Conservation (phyloP, 1,139 yeast genomes). For the Pichia sp. region DNA sequence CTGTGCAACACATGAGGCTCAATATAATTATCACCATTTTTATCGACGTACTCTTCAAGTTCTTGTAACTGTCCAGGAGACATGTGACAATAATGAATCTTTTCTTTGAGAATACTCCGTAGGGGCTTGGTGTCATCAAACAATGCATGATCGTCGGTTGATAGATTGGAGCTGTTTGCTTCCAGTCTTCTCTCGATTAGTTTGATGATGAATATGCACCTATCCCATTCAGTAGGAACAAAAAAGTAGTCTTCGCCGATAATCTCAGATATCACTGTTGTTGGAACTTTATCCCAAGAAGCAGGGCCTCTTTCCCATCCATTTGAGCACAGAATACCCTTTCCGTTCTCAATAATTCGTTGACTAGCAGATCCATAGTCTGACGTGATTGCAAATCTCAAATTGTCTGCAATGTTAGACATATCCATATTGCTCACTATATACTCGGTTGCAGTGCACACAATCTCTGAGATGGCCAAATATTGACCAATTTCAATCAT, state of each 20-base stretch:
- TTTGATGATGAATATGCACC: slow-evolving; percentile 38
- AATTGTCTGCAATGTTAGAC: slow-evolving; percentile 30
- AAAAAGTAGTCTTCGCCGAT: slow-evolving; percentile 43
- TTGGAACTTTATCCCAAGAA: slow-evolving; percentile 42
- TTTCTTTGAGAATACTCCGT: slow-evolving; percentile 30
- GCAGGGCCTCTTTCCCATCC: slow-evolving; percentile 39
- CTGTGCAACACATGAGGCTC: slow-evolving; percentile 32
- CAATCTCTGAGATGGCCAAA: slow-evolving; percentile 37
- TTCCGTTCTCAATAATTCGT: slow-evolving; percentile 37
- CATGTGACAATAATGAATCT: slow-evolving; percentile 40
- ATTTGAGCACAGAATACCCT: slow-evolving; percentile 37
- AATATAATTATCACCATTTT: slow-evolving; percentile 30
- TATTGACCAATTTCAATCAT: slow-evolving; percentile 42
- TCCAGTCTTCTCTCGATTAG: slow-evolving; percentile 30
- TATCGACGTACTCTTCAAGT: slow-evolving; percentile 33
- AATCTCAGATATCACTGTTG: slow-evolving; percentile 34
- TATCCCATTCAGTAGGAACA: slow-evolving; percentile 46
- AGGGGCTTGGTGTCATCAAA: slow-evolving; percentile 19
- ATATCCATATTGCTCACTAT: slow-evolving; percentile 31
- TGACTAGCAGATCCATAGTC: slow-evolving; percentile 41
- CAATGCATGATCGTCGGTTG: too few relatives aligned
- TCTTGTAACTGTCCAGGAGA: slow-evolving; percentile 37
- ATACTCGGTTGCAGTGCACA: slow-evolving; percentile 35
- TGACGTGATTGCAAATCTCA: slow-evolving; percentile 35
- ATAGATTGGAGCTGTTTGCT: not conserved